Evolutionary conservation across 495 filamentous ascomycete genomes (phyloP), one percentile per base, ranked within the genome.

Genomic region (Talaromyces stipitatus): DNA sequence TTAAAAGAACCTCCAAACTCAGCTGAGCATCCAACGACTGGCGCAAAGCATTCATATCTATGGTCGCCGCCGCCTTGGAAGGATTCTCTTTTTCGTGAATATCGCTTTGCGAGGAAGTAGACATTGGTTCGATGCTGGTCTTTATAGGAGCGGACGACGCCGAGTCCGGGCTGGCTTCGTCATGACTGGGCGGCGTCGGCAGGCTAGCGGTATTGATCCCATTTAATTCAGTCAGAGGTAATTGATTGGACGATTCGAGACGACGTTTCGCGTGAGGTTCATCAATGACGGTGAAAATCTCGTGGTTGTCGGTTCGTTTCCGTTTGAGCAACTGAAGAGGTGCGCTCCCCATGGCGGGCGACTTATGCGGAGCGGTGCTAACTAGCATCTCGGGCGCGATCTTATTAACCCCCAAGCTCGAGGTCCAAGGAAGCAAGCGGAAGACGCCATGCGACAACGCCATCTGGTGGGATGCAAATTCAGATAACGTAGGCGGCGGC

Each of bases 1-100:
- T 98, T 62, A 96, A 72, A 55, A 97, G 74, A 41, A 97, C 92
- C 72, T 97, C 91, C 58, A 95, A 82, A 62, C 88, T 86, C 69
- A 98, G 85, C 70, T 97, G 89, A 38, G 87, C 81, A 62, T 91
- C 86, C 62, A 97, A 85, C 8, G 79, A 83, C 38, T 94, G 84
- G 61, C 82, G 85, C 54, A 90, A 74, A 43, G 57, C 63, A 36
- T 71, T 66, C 29, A 69, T 59, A 54, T 71, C 63, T 32, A 71
- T 62, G 11, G 68, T 69, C 22, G 56, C 55, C 46, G 57, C 50
- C 43, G 62, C 58, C 57, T 59, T 54, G 2, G 61, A 53, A 47
- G 23, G 50, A 52, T 54, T 38, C 47, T 55, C 59, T 52, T 50
- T 58, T 51, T 58, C 27, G 59, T 45, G 50, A 61, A 59, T 48